These are phyloP conservation scores for Balamuthia mandrillaris DNA, from an alignment of 208 protist species.

Conservation along the genomic window DNA sequence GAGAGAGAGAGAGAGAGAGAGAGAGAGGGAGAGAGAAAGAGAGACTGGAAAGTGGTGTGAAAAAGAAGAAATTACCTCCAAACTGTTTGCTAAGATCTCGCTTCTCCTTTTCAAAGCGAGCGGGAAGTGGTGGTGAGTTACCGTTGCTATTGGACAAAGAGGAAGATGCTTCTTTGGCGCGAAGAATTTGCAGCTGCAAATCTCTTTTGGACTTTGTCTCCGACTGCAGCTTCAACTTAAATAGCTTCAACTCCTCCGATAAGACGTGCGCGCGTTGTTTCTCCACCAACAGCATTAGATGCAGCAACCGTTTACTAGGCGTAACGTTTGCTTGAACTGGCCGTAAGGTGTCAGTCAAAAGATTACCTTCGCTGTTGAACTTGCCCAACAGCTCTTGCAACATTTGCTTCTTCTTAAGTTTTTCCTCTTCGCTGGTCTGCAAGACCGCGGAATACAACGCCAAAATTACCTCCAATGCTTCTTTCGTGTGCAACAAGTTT, in stretches of 20 bases:
- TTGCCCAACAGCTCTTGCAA: slow-evolving; percentile 12
- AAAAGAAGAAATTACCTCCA: background rate
- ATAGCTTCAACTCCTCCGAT: background rate
- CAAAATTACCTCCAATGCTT: no score
- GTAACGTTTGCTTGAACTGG: background rate
- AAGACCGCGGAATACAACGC: no score
- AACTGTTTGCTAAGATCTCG: no score
- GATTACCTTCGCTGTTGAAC: slow-evolving; percentile 5
- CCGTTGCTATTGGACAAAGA: no score
- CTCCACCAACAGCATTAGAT: slow-evolving; percentile 12
- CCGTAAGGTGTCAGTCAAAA: background rate
- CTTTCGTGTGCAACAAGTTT: no score
- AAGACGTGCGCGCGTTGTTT: slow-evolving; percentile 5
- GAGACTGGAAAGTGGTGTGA: background rate
- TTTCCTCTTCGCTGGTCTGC: no score
- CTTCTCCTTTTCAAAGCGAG: no score
- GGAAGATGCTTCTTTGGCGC: background rate
- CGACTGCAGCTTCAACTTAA: slow-evolving; percentile 27
- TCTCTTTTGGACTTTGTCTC: slow-evolving; percentile 24
- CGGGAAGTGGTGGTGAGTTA: no score
- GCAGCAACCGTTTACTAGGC: background rate
- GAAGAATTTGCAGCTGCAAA: slow-evolving; percentile 28
- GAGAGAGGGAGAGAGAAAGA: background rate
- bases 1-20: background rate
- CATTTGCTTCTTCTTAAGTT: background rate